Base-by-base conservation (phyloP, 108 stramenopile genomes). In the Aureococcus anophagefferens region DNA sequence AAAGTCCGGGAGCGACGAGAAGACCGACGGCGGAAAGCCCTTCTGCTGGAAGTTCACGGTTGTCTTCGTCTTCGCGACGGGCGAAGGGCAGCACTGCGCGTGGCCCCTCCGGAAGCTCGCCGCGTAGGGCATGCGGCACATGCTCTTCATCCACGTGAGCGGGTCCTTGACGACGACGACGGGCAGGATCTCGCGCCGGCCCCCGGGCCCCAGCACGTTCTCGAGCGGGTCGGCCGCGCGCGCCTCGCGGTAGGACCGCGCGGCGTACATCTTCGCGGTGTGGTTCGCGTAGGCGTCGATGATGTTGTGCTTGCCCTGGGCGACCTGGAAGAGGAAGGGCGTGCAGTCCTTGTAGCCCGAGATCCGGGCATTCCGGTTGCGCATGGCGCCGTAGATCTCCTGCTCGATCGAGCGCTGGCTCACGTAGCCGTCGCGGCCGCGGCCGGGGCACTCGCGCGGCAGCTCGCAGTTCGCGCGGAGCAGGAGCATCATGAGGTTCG, bases 221-320 rank as follows among this genome's bases (percentile, higher is more conserved):
- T 0, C 35, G 21, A 33, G 29, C n/a, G n/a, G n/a, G n/a, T n/a
- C n/a, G n/a, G n/a, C n/a, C n/a, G n/a, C n/a, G n/a, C n/a, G n/a
- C n/a, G n/a, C n/a, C n/a, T n/a, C n/a, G n/a, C n/a, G n/a, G n/a
- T n/a, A n/a, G n/a, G n/a, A n/a, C n/a, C n/a, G n/a, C n/a, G n/a
- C n/a, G n/a, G n/a, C n/a, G 64, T 63, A 66, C 46, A 76, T 64
- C 46, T 79, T 64, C 63, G 66, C 37, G 73, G 69, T 78, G 72
- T 85, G 81, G 35, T 74, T 77, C 51, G 72, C 77, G 62, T 64
- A 73, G 84, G 63, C 86, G 71, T 68, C 63, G 17, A 84, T 70
- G 21, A 87, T 90, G 62, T 85, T 87, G 72, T 93, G 92, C 71
- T 93, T 90, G 15, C 90, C 89, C 92, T 90, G 91, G 0, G 90